phyloP scores from a whole-genome alignment of 257 asterid species.

The Solanum medicagineum region DNA sequence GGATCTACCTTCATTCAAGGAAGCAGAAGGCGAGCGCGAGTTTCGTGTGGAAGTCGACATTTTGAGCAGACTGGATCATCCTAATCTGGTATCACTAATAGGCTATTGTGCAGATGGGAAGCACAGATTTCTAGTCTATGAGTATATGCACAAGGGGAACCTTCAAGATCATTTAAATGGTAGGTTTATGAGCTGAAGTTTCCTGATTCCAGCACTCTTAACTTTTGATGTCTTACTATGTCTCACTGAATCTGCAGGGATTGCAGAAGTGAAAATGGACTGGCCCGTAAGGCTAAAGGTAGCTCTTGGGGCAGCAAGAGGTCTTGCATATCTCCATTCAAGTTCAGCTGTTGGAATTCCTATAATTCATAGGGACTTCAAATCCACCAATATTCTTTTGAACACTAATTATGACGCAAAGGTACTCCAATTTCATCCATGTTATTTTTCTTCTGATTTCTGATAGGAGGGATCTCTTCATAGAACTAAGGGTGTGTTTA shows the following conservation, averaged over 20 bases:
- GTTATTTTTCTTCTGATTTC: background rate
- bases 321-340: conserved; percentile 92
- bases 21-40: conserved; percentile 87
- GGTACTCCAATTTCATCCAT: conserved; percentile 23
- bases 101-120: conserved; percentile 98
- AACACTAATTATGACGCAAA: conserved; percentile 77
- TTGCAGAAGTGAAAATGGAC: conserved; percentile 68
- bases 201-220: background rate
- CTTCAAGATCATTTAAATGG: conserved; percentile 89
- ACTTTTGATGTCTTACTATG: background rate
- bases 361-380: conserved; percentile 86
- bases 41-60: conserved; percentile 93
- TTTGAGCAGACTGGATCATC: conserved; percentile 93
- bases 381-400: conserved; percentile 87
- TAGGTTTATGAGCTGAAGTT: conserved; percentile 14
- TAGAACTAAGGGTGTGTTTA: background rate
- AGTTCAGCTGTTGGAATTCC: conserved; percentile 86
- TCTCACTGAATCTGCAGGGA: conserved; percentile 32
- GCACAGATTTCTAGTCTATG: conserved; percentile 87
- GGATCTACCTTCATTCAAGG: conserved; percentile 76
- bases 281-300: conserved; percentile 82
- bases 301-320: conserved; percentile 86
- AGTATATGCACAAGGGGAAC: conserved; percentile 74
- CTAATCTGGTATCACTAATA: conserved; percentile 69
- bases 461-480: background rate